These are phyloP conservation scores for Colletotrichum sp. DNA, from an alignment of 2,329 filamentous ascomycete genomes.

Conservation along the genomic window DNA sequence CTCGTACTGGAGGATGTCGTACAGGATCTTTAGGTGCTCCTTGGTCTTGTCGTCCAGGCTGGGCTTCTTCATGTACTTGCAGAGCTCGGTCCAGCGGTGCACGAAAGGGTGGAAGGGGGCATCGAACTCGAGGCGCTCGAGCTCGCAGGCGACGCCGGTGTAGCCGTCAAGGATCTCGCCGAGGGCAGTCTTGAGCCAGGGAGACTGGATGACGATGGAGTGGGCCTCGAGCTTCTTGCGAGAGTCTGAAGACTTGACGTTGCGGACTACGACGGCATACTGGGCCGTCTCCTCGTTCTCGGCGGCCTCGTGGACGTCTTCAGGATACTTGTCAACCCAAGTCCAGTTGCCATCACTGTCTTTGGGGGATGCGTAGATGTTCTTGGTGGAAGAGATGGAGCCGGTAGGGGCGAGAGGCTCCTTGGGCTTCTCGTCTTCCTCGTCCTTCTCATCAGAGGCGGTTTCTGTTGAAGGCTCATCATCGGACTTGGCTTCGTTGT, in stretches of 20 bases:
- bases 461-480: constrained; percentile 21
- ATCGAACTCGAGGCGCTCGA: constrained; percentile 65
- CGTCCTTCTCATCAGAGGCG: constrained; percentile 13
- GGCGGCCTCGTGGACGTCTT: constrained; percentile 58
- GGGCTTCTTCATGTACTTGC: constrained; percentile 42
- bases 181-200: constrained; percentile 62
- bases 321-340: constrained; percentile 61
- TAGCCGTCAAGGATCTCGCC: constrained; percentile 60
- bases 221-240: constrained; percentile 65
- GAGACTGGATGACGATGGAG: constrained; percentile 68
- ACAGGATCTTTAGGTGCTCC: constrained; percentile 51
- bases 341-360: constrained; percentile 55
- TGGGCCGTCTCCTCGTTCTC: constrained; percentile 67
- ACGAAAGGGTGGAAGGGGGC: constrained; percentile 69
- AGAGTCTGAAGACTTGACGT: constrained; percentile 61
- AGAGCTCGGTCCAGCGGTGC: constrained; percentile 64
- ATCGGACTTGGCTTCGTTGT: not conserved
- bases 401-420: constrained; percentile 31
- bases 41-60: constrained; percentile 47
- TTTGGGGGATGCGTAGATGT: constrained; percentile 44
- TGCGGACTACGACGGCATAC: constrained; percentile 65
- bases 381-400: constrained; percentile 42
- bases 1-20: constrained; percentile 53
- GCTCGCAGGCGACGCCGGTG: constrained; percentile 61
- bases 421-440: constrained; percentile 28